Evolutionary conservation across 352 stramenopile genomes (phyloP), one percentile per base, ranked within the genome.

Genomic region (Globisporangium ultimum): DNA sequence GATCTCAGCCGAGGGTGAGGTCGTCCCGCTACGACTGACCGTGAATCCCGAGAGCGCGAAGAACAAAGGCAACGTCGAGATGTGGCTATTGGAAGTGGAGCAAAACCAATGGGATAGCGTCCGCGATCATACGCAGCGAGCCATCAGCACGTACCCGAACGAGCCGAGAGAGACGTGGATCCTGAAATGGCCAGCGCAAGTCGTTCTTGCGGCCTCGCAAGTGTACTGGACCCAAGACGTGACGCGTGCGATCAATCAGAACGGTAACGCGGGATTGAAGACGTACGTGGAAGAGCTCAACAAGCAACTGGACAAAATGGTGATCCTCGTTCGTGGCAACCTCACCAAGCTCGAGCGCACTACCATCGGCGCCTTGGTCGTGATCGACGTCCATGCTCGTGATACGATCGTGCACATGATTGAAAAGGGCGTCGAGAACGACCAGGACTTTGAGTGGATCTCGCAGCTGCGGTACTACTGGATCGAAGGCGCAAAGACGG

Each of bases 211-310:
- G 6, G 89, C 88, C 3, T 96, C 83, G 4, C 89, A 97, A 60
- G 86, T 98, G 10, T 98, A 96, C 64, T 98, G 95, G 95, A 98
- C 95, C 1, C 78, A 93, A 46, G 88, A 98, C 53, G 91, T 98
- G 12, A 95, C 91, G 3, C 66, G 79, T 20, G 84, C 91, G 4
- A 93, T 98, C 62, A 80, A 78, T 17, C 64, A 63, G 14, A 85
- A 84, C 15, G 86, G 81, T 7, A 84, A 87, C 28, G 68, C 68
- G 7, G 89, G 80, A 0, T 71, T 98, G 11, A 72, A 86, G 42
- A 61, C 80, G 17, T 96, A 96, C 51, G 67, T 95, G 2, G 56
- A 91, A 34, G 69, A 80, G 45, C 75, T 98, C 15, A 98, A 97
- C 52, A 49, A 71, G 3, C 88, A 97, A 55, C 72, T 98, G 3